Evolutionary conservation across 352 stramenopile species (phyloP), one percentile per base, ranked within the genome.

Genomic region (Pseudoperonospora humuli): DNA sequence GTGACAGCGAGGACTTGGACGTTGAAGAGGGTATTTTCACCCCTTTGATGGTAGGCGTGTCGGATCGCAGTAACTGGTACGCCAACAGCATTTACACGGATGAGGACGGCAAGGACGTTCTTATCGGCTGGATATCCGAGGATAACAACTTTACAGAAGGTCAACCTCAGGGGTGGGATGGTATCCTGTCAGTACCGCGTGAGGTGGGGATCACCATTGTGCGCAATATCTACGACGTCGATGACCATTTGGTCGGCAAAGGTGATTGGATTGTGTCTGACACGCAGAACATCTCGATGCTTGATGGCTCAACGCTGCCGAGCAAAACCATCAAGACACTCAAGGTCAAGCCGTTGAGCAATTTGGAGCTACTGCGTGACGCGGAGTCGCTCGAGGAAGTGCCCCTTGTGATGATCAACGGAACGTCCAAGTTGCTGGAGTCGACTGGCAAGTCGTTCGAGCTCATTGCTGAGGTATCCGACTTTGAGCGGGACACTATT

Each of bases 251-350:
- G 4, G 61, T 60, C 13, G 61, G 61, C 8, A 61, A 67, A 21
- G 70, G 70, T 18, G 70, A 83, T 57, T 83, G 68, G 70, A 53
- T 86, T 50, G 70, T 84, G 34, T 68, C 66, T 7, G 50, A 65
- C 39, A 45, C 50, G 7, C 53, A 55, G 20, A 40, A 70, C 14
- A 41, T 79, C 7, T 45, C 48, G 20, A 71, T 58, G 32, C 41
- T 21, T 2, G 50, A 54, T 40, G 45, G 53, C 6, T 55, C 48
- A 26, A 21, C 32, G 19, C 47, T 51, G 45, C 57, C 50, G 53
- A 62, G 45, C 59, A 85, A 81, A 57, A 81, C 70, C 33, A 70
- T 85, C 57, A 85, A 85, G 61, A 85, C 73, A 24, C 35, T 85
- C 13, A 54, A 53, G 2, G 50, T 78, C 18, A 67, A 79, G 57